These are phyloP conservation scores for Drechslerella dactyloides DNA, from an alignment of 2,329 filamentous ascomycete genomes.

Conservation along the genomic window DNA sequence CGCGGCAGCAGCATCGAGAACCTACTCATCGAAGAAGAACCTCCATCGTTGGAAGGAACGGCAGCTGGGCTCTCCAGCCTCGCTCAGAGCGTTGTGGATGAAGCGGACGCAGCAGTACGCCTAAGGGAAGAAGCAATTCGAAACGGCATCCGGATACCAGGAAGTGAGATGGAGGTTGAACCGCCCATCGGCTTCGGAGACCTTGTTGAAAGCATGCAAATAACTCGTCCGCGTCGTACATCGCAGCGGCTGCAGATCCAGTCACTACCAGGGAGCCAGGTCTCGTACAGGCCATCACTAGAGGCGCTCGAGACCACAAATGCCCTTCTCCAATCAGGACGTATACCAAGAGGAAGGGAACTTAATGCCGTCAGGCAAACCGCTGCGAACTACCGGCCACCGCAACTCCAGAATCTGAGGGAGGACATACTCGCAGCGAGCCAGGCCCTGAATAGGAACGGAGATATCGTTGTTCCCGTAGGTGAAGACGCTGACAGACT, in stretches of 20 bases:
- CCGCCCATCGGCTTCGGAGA: too few species aligned
- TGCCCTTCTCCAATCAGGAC: conserved; percentile 22
- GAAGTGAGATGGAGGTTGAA: too few species aligned
- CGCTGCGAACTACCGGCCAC: conserved; percentile 29
- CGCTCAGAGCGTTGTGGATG: conserved; percentile 14
- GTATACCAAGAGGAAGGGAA: conserved; percentile 5
- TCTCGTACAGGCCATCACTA: conserved; percentile 18
- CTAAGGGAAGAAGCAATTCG: too few species aligned
- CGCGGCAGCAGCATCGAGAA: background rate
- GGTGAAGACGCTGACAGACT: conserved; percentile 12
- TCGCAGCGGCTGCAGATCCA: conserved; percentile 17
- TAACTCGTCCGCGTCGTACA: background rate
- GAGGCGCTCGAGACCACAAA: conserved; percentile 13
- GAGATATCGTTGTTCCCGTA: conserved; percentile 31
- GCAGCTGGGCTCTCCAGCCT: conserved; percentile 24
- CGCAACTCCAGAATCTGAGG: conserved; percentile 30
- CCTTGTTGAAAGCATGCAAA: background rate
- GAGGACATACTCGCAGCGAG: conserved; percentile 29
- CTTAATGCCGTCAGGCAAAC: conserved; percentile 17
- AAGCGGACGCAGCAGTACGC: background rate
- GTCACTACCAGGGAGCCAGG: conserved; percentile 11
- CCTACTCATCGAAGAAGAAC: background rate
- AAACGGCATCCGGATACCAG: too few species aligned
- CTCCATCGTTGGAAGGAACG: conserved; percentile 2
- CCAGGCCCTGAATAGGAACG: conserved; percentile 25